These are phyloP conservation scores for Myochromella boudieri DNA, from an alignment of 768 basidiomycete genomes.

Conservation along the genomic window DNA sequence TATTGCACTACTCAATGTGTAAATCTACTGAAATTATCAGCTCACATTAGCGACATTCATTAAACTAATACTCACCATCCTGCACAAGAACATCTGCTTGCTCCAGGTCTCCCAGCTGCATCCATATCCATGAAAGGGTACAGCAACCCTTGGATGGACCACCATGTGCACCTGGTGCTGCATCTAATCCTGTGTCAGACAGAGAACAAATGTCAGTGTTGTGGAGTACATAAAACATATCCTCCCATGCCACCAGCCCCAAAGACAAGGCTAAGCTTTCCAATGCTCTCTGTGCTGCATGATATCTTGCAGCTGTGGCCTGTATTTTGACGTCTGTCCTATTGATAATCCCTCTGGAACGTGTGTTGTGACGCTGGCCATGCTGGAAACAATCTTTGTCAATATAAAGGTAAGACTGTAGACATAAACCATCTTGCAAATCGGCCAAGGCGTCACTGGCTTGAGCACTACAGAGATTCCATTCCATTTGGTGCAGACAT, in stretches of 20 bases:
- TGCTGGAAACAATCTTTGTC: conserved; percentile 14
- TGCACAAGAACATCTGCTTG: too few relatives aligned
- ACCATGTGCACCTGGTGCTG: neutral
- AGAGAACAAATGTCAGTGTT: conserved; percentile 12
- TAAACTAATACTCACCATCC: too few relatives aligned
- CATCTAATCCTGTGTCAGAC: neutral
- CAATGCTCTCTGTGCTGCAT: conserved; percentile 3
- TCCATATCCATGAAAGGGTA: too few relatives aligned
- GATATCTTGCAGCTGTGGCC: conserved; percentile 7
- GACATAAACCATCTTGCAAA: conserved; percentile 12
- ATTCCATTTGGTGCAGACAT: conserved; percentile 3
- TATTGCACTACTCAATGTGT: conserved; percentile 14
- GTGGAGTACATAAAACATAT: conserved; percentile 3
- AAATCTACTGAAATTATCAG: too few relatives aligned
- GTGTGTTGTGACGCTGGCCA: conserved; percentile 10
- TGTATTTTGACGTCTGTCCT: conserved; percentile 7
- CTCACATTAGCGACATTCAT: too few relatives aligned
- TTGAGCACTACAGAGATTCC: conserved; percentile 9
- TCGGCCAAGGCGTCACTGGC: conserved; percentile 12
- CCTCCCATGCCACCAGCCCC: conserved; percentile 5
- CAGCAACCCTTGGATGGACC: conserved; percentile 2
- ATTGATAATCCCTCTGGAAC: conserved; percentile 9
- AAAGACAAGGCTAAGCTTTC: neutral
- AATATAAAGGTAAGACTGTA: too few relatives aligned
- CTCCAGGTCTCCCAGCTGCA: too few relatives aligned